Conservation (phyloP, 108 stramenopile genomes). For the Conticribra guillardii region DNA sequence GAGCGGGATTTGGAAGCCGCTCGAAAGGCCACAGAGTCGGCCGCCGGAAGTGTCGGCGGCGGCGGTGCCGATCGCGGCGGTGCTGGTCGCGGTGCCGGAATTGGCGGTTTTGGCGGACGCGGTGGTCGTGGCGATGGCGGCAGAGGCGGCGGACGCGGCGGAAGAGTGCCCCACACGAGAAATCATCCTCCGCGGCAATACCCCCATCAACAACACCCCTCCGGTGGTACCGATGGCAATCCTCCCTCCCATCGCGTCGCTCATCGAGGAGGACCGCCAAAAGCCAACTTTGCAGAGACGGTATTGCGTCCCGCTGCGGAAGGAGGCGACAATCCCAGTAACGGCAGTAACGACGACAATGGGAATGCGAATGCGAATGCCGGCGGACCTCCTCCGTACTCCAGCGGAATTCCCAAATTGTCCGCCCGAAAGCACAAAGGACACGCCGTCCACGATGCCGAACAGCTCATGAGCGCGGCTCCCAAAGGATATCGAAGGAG, state of each 20-base stretch:
- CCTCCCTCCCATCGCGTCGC: conserved; percentile 3
- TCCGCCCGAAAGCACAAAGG: conserved; percentile 63
- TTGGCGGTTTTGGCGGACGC: no score
- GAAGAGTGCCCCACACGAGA: background rate
- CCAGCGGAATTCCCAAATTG: conserved; percentile 70
- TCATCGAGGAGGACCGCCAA: conserved; percentile 29
- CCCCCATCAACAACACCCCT: conserved; percentile 11
- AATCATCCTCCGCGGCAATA: background rate
- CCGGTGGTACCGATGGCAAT: no score
- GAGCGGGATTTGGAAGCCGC: conserved; percentile 38
- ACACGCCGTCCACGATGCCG: conserved; percentile 60
- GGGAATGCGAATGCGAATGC: background rate
- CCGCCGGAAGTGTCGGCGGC: conserved; percentile 4
- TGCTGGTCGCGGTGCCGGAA: background rate
- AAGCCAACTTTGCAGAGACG: conserved; percentile 45
- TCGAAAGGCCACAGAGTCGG: conserved; percentile 18
- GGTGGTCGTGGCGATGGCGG: conserved; percentile 13
- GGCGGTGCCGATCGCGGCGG: background rate
- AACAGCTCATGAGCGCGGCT: conserved; percentile 19
- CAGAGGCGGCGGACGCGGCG: conserved; percentile 2
- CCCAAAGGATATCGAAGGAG: conserved; percentile 30
- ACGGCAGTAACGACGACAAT: no score
- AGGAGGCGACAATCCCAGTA: no score
- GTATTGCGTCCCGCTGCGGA: conserved; percentile 37
- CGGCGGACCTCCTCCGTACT: conserved; percentile 25